Evolutionary conservation across 495 filamentous ascomycete species (phyloP).

Genomic region (Hapsidospora chrysogenum): DNA sequence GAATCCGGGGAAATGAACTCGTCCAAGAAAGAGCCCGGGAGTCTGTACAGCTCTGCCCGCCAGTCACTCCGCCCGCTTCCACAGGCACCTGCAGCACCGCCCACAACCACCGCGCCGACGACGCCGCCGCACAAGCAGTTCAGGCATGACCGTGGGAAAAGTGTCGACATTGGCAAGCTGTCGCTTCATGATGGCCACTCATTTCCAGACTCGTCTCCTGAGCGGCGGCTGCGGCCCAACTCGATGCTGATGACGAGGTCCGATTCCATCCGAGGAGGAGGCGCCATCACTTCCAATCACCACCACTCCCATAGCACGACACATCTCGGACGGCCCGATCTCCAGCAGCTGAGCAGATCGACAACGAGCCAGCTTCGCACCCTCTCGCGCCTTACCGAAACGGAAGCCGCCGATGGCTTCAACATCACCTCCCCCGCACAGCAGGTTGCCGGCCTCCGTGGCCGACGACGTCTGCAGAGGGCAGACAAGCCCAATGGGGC

Average conservation of each 20-base stretch:
- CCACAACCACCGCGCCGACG: conserved; percentile 12
- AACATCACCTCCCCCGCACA: conserved; percentile 53
- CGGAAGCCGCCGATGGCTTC: conserved; percentile 60
- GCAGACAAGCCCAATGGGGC: conserved; percentile 26
- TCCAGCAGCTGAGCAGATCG: conserved; percentile 64
- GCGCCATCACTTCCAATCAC: conserved; percentile 8
- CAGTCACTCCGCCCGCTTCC: conserved; percentile 65
- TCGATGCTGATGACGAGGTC: conserved; percentile 36
- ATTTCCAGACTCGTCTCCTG: conserved; percentile 16
- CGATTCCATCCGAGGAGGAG: conserved; percentile 20
- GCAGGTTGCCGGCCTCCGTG: conserved; percentile 76
- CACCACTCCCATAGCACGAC: conserved; percentile 13
- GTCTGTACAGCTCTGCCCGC: conserved; percentile 50
- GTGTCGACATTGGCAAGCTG: conserved; percentile 31
- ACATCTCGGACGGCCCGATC: conserved; percentile 47
- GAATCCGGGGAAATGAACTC: conserved; percentile 18
- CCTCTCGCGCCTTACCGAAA: conserved; percentile 69
- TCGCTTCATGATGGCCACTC: conserved; percentile 16
- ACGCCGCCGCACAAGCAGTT: conserved; percentile 11
- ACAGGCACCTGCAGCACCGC: conserved; percentile 40
- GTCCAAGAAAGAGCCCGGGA: conserved; percentile 31
- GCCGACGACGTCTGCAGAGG: conserved; percentile 67
- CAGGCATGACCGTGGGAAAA: conserved; percentile 29
- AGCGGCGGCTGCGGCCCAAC: conserved; percentile 29
- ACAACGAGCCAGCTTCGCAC: conserved; percentile 79